phyloP scores from a whole-genome alignment of 768 basidiomycete species.

The Suillus occidentalis region DNA sequence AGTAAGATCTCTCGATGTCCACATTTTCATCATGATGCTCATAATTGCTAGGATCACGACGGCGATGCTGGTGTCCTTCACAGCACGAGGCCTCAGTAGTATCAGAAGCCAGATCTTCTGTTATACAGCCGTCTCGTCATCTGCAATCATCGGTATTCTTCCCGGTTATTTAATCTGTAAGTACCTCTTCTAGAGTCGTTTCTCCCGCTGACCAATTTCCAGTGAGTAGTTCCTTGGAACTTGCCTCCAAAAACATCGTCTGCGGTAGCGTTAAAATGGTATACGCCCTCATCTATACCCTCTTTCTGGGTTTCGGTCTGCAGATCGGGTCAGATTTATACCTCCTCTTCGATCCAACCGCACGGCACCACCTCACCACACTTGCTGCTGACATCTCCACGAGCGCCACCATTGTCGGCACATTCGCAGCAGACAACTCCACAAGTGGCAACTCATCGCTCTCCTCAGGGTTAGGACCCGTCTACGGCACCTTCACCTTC shows the following conservation, averaged over 20 bases:
- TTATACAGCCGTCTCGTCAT: conserved; percentile 87
- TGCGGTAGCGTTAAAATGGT: conserved; percentile 87
- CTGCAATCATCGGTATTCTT: conserved; percentile 84
- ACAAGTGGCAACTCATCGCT: conserved; percentile 37
- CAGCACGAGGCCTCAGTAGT: conserved; percentile 78
- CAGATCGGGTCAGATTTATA: conserved; percentile 84
- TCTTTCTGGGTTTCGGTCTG: conserved; percentile 82
- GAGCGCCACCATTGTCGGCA: conserved; percentile 58
- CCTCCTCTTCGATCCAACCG: conserved; percentile 62
- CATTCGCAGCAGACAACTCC: conserved; percentile 59
- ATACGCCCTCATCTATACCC: conserved; percentile 83
- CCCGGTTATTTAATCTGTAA: conserved; percentile 84
- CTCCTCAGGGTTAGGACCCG: conserved; percentile 27
- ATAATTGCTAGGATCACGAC: conserved; percentile 66
- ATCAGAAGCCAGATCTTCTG: conserved; percentile 81
- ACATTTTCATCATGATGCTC: conserved; percentile 6
- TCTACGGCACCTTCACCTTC: conserved; percentile 67
- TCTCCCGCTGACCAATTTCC: conserved; percentile 18
- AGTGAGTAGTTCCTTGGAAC: conserved; percentile 81
- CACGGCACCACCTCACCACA: conserved; percentile 51
- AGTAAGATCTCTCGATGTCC: conserved; percentile 45
- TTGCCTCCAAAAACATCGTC: conserved; percentile 84
- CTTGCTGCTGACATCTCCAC: conserved; percentile 53
- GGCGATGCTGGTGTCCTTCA: conserved; percentile 78
- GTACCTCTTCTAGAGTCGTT: conserved; percentile 23